These are phyloP conservation scores for Paramecium sonneborni DNA, from an alignment of 73 alveolate genomes.

Conservation along the genomic window DNA sequence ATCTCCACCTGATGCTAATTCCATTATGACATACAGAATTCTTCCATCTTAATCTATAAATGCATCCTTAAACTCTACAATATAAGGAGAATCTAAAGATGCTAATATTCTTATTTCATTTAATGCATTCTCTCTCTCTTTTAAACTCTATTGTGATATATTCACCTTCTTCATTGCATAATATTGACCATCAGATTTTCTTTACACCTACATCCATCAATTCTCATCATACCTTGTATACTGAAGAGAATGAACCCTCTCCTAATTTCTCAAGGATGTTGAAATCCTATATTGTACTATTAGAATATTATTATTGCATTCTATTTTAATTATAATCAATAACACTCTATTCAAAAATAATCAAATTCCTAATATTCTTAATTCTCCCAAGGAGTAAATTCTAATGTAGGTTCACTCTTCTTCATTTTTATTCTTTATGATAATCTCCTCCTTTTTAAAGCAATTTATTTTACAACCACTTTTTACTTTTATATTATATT, in stretches of 20 bases:
- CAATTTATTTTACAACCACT: neutral
- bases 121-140: conserved; percentile 68
- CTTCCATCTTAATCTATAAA: conserved; percentile 73
- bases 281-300: conserved; percentile 34
- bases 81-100: conserved; percentile 54
- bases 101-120: conserved; percentile 70
- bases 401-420: neutral
- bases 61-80: conserved; percentile 64
- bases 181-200: conserved; percentile 60
- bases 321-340: neutral
- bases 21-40: conserved; percentile 60
- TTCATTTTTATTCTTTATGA: neutral
- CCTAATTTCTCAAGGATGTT: conserved; percentile 56
- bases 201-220: neutral
- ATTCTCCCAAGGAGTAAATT: conserved; percentile 29
- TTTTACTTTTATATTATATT: neutral
- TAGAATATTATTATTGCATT: neutral
- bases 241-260: conserved; percentile 62
- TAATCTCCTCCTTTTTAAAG: neutral
- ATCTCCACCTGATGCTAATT: conserved; percentile 66
- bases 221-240: neutral
- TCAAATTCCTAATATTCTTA: neutral
- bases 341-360: neutral
- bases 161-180: conserved; percentile 69
- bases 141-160: conserved; percentile 25